phyloP scores from a whole-genome alignment of 1,284 basidiomycete species.

The Ustilago xerochloae region DNA sequence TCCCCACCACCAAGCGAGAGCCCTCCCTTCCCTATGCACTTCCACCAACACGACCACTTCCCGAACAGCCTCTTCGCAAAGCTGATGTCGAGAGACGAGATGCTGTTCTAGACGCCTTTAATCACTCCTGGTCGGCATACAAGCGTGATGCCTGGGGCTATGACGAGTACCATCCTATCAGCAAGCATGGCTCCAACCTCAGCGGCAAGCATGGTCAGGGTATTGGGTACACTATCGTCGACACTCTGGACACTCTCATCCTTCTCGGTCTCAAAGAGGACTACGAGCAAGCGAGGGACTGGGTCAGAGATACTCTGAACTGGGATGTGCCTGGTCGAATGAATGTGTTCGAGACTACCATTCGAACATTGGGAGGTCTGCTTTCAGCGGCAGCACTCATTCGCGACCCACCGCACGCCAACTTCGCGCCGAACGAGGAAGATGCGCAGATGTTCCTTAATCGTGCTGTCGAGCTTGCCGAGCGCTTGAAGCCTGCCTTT shows the following conservation, averaged over 20 bases:
- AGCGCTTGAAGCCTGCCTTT: constrained; percentile 86
- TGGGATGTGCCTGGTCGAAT: constrained; percentile 84
- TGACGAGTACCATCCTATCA: constrained; percentile 66
- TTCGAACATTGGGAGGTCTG: constrained; percentile 83
- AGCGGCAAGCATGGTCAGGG: constrained; percentile 44
- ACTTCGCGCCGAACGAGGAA: constrained; percentile 36
- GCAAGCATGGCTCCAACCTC: constrained; percentile 57
- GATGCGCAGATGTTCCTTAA: constrained; percentile 63
- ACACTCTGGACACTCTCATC: constrained; percentile 79
- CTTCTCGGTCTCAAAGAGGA: constrained; percentile 85
- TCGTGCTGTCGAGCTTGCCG: constrained; percentile 77
- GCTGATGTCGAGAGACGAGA: constrained; percentile 46
- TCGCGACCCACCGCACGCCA: constrained; percentile 46
- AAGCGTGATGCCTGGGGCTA: constrained; percentile 62
- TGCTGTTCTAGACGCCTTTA: constrained; percentile 60
- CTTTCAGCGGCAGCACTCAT: constrained; percentile 75
- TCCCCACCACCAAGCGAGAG: not conserved
- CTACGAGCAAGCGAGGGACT: constrained; percentile 79
- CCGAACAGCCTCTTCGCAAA: constrained; percentile 32
- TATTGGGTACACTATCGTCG: constrained; percentile 68
- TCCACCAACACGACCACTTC: constrained; percentile 46
- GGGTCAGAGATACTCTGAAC: constrained; percentile 78
- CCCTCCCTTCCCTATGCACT: constrained; percentile 40
- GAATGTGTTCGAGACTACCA: constrained; percentile 92
- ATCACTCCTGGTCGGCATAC: constrained; percentile 64